A percentile compares a stretch with the other conserved stretches of the same genome.
Conservation (phyloP, 164 flowering plant genomes). For the Euptelea pleiosperma region DNA sequence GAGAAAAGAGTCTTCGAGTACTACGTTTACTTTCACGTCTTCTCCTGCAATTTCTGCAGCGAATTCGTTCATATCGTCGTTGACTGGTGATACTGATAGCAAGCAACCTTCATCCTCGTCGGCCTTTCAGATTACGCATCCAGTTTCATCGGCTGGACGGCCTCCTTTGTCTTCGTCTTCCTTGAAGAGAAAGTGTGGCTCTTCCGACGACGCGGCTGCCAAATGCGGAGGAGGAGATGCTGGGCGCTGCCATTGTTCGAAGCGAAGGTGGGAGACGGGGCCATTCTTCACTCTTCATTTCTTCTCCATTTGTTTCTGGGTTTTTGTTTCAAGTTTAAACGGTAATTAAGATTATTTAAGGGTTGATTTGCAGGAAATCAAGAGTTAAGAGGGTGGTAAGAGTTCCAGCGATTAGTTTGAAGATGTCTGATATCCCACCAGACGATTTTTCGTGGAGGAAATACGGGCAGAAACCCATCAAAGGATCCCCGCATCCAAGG, state of each 20-base stretch:
- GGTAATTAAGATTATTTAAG: not conserved
- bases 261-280: conserved; percentile 68
- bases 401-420: conserved; percentile 84
- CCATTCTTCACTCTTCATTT: too few species aligned
- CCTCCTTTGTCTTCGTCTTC: conserved; percentile 53
- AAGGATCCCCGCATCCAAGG: conserved; percentile 97
- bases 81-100: conserved; percentile 51
- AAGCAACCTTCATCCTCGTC: conserved; percentile 38
- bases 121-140: conserved; percentile 45
- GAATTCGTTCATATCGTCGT: conserved; percentile 47
- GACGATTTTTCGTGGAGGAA: conserved; percentile 96
- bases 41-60: conserved; percentile 36
- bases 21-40: conserved; percentile 26
- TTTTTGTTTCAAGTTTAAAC: too few species aligned
- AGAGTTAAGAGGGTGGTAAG: conserved; percentile 68
- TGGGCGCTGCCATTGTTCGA: conserved; percentile 74
- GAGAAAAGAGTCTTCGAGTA: conserved; percentile 1
- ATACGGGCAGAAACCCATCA: conserved; percentile 92
- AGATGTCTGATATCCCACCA: conserved; percentile 84
- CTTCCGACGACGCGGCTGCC: conserved; percentile 46
- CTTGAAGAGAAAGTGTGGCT: conserved; percentile 61
- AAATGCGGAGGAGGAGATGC: conserved; percentile 42
- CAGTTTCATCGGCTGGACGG: conserved; percentile 40
- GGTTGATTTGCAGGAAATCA: conserved; percentile 40
- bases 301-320: not conserved